Conservation (phyloP, 208 protist genomes). For the Leptomonas seymouri region DNA sequence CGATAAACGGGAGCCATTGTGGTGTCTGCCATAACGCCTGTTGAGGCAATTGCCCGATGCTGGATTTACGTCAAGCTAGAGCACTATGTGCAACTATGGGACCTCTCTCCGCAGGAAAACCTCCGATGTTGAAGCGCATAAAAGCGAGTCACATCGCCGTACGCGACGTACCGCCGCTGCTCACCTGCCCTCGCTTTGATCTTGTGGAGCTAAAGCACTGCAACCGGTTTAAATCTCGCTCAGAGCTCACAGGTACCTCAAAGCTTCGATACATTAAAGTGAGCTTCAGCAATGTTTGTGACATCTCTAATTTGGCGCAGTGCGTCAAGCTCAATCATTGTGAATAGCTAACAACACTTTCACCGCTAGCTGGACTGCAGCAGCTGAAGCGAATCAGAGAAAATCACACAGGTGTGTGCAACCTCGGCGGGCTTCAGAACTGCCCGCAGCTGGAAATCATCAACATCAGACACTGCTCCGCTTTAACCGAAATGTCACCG, state of each 20-base stretch:
- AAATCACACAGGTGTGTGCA: not conserved
- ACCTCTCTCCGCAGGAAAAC: not conserved
- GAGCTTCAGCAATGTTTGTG: not conserved
- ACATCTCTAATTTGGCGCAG: not conserved
- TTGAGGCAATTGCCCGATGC: conserved; percentile 2
- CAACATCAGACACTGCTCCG: conserved; percentile 1
- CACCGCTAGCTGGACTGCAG: conserved; percentile 2
- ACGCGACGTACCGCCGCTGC: not conserved
- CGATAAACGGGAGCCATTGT: conserved; percentile 10
- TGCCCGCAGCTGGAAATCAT: conserved; percentile 3
- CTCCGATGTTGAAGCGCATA: not conserved
- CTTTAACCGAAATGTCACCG: not conserved
- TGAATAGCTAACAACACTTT: not conserved
- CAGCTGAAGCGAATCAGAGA: conserved; percentile 2
- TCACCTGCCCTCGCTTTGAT: not conserved
- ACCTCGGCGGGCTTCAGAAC: not conserved
- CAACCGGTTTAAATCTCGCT: not conserved
- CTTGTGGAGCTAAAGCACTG: conserved; percentile 10
- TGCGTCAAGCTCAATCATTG: conserved; percentile 13
- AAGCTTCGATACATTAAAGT: not conserved
- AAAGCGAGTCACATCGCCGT: conserved; percentile 15
- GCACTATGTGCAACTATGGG: conserved; percentile 6
- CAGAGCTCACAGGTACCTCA: not conserved
- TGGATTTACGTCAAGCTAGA: conserved; percentile 3
- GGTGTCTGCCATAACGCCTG: not conserved